Percentiles rank a stretch among this genome's conserved stretches.
These are phyloP conservation scores for Corrigiola litoralis DNA, from an alignment of 179 eudicot genomes.

Conservation along the genomic window DNA sequence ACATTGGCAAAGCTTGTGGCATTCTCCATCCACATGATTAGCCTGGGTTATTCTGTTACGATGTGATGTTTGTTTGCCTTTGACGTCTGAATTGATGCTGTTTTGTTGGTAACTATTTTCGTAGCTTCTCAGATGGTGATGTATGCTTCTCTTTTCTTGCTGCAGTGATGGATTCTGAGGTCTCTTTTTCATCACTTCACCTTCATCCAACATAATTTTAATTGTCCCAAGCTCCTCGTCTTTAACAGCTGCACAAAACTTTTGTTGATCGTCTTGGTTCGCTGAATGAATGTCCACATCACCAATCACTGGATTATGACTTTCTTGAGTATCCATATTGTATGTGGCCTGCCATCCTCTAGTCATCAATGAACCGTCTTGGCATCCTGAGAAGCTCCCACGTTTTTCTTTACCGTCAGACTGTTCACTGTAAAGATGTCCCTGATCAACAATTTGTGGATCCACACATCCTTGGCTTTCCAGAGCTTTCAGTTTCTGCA, in stretches of 20 bases:
- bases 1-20: slow-evolving; percentile 9
- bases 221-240: slow-evolving; percentile 40
- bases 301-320: neutral
- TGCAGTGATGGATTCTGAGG: slow-evolving; percentile 32
- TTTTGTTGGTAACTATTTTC: slow-evolving; percentile 22
- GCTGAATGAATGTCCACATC: slow-evolving; percentile 13
- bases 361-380: neutral
- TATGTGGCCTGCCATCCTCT: slow-evolving; percentile 1
- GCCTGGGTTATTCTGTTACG: neutral
- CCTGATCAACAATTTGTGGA: slow-evolving; percentile 21
- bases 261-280: slow-evolving; percentile 28
- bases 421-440: slow-evolving; percentile 23
- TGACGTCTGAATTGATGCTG: slow-evolving; percentile 29
- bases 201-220: slow-evolving; percentile 38
- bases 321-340: neutral
- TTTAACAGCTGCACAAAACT: slow-evolving; percentile 32
- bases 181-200: slow-evolving; percentile 32
- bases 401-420: slow-evolving; percentile 18
- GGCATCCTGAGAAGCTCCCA: neutral
- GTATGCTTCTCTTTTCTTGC: slow-evolving; percentile 28
- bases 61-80: slow-evolving; percentile 17
- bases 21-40: slow-evolving; percentile 9
- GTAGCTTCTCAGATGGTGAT: slow-evolving; percentile 21
- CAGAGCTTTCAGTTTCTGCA: slow-evolving; percentile 53
- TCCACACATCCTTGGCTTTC: slow-evolving; percentile 35